Evolutionary conservation across 371 early-diverging fungal species (phyloP).

Genomic region (Saksenaea oblongispora): DNA sequence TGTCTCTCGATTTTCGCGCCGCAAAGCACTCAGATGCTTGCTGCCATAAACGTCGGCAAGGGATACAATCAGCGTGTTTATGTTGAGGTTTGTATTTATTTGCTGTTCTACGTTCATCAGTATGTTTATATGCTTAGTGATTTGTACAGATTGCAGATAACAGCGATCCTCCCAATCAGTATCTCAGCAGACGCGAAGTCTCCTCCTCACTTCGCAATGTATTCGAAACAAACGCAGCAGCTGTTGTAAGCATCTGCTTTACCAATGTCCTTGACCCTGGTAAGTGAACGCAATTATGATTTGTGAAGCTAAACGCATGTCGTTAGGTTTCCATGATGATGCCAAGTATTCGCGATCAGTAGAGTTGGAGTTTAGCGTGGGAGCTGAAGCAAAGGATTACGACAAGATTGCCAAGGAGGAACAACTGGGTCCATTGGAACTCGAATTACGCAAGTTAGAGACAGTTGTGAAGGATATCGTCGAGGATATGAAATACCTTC

Average conservation of each 20-base stretch:
- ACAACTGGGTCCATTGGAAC: constrained; percentile 82
- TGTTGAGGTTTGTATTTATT: constrained; percentile 53
- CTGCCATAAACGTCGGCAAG: constrained; percentile 61
- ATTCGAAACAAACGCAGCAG: constrained; percentile 78
- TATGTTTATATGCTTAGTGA: neutral
- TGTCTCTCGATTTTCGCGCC: constrained; percentile 76
- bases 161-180: constrained; percentile 55
- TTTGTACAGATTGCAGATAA: constrained; percentile 60
- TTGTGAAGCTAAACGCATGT: neutral
- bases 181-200: constrained; percentile 57
- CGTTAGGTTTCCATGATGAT: constrained; percentile 57
- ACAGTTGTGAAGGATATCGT: constrained; percentile 70
- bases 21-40: constrained; percentile 66
- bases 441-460: constrained; percentile 79
- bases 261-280: constrained; percentile 71
- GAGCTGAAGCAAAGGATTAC: constrained; percentile 79
- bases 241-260: constrained; percentile 83
- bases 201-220: constrained; percentile 52
- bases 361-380: constrained; percentile 78
- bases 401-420: constrained; percentile 64
- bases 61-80: constrained; percentile 69
- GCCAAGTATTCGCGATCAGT: constrained; percentile 57
- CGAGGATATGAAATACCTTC: constrained; percentile 76
- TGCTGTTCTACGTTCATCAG: neutral
- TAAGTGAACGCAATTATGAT: constrained; percentile 10